Evolutionary conservation across 2,329 filamentous ascomycete genomes (phyloP).

Genomic region (Uncinocarpus reesii): DNA sequence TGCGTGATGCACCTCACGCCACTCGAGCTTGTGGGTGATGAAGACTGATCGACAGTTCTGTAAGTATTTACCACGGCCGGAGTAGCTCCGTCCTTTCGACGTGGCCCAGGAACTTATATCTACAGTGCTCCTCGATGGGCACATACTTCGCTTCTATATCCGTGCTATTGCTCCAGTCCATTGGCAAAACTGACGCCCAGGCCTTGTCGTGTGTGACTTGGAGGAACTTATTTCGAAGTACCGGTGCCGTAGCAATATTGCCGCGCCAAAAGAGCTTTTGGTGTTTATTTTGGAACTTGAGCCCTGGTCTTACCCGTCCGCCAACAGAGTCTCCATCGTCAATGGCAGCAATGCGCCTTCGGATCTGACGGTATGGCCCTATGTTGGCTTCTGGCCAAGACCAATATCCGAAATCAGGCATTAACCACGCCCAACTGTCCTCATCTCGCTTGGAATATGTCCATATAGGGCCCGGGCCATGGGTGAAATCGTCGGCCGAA

Average conservation of each 20-base stretch:
- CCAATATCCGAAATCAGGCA: slow-evolving; percentile 48
- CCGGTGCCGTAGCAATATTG: slow-evolving; percentile 30
- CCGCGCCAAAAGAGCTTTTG: slow-evolving; percentile 43
- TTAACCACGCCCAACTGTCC: slow-evolving; percentile 40
- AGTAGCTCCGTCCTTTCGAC: slow-evolving; percentile 47
- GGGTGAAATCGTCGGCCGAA: slow-evolving; percentile 38
- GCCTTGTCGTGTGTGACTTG: slow-evolving; percentile 30
- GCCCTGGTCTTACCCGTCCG: slow-evolving; percentile 15
- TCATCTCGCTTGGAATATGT: slow-evolving; percentile 34
- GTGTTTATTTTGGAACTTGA: slow-evolving; percentile 32
- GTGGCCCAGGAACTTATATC: slow-evolving; percentile 46
- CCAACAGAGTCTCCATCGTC: slow-evolving; percentile 26
- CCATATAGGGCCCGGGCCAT: slow-evolving; percentile 33
- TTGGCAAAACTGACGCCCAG: slow-evolving; percentile 39
- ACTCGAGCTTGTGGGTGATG: slow-evolving; percentile 41
- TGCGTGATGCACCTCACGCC: slow-evolving; percentile 42
- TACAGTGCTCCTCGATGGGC: slow-evolving; percentile 45
- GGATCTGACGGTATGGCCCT: slow-evolving; percentile 37
- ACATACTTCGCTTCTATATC: slow-evolving; percentile 36
- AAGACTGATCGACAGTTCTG: slow-evolving; percentile 44
- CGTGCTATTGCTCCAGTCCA: slow-evolving; percentile 35
- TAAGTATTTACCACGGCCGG: slow-evolving; percentile 45
- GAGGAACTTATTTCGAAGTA: slow-evolving; percentile 33
- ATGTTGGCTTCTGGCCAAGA: slow-evolving; percentile 42
- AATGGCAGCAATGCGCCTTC: slow-evolving; percentile 29